A percentile compares a stretch with the other conserved stretches of the same genome.
phyloP scores from a whole-genome alignment of 2,329 filamentous ascomycete species.

The Ceratocystis diversiconidia region DNA sequence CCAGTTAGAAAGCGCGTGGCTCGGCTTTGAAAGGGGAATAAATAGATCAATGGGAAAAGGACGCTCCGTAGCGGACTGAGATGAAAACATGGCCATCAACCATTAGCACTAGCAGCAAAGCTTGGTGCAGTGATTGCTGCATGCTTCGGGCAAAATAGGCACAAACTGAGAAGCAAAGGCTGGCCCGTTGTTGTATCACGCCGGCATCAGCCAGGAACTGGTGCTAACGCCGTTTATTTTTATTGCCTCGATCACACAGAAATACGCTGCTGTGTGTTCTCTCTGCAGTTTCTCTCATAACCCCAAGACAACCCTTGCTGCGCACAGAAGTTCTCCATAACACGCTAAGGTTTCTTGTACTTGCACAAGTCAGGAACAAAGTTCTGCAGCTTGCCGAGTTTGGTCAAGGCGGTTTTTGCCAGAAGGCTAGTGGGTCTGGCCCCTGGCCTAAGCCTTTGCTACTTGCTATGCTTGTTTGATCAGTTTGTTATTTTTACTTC shows the following conservation, averaged over 20 bases:
- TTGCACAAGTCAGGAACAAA: slow-evolving; percentile 6
- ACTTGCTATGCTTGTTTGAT: background rate
- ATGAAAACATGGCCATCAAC: too few species aligned
- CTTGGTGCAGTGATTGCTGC: background rate
- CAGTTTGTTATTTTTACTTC: background rate
- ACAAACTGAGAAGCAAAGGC: background rate
- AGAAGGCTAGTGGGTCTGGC: background rate
- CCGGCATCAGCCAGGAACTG: background rate
- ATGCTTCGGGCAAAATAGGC: background rate
- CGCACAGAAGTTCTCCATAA: background rate
- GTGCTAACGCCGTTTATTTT: too few species aligned
- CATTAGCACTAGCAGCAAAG: background rate
- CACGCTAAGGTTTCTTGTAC: background rate
- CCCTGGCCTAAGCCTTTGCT: background rate
- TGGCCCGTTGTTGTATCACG: background rate
- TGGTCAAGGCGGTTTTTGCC: background rate
- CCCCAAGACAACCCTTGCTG: background rate
- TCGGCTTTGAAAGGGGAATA: too few species aligned
- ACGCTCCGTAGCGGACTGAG: too few species aligned
- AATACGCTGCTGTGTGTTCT: too few species aligned
- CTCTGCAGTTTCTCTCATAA: too few species aligned
- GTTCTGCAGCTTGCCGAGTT: slow-evolving; percentile 1
- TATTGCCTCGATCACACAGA: too few species aligned
- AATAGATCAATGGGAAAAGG: too few species aligned
- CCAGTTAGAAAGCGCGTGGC: too few species aligned